Conservation (phyloP, 768 basidiomycete species). For the Lactarius trivialis region DNA sequence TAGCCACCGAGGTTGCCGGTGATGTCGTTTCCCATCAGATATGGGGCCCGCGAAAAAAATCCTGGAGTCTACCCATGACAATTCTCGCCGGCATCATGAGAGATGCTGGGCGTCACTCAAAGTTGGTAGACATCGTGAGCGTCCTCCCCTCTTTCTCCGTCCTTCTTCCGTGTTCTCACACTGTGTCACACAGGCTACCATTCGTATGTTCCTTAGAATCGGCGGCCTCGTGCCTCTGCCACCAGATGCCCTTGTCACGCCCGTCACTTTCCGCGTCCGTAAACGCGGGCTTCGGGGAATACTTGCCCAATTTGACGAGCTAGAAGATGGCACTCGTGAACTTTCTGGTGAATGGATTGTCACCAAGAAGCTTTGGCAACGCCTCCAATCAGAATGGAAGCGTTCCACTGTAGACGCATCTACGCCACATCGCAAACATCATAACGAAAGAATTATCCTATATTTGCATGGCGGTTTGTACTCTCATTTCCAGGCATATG, state of each 20-base stretch:
- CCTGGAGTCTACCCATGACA: slow-evolving; percentile 96
- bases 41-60: slow-evolving; percentile 80
- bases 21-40: slow-evolving; percentile 76
- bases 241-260: slow-evolving; percentile 89
- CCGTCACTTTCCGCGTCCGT: slow-evolving; percentile 83
- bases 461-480: slow-evolving; percentile 86
- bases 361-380: slow-evolving; percentile 85
- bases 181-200: slow-evolving; percentile 33
- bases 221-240: slow-evolving; percentile 80
- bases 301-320: slow-evolving; percentile 62
- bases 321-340: slow-evolving; percentile 73
- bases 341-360: slow-evolving; percentile 96
- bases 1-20: slow-evolving; percentile 43
- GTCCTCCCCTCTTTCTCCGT: neutral
- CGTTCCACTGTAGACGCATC: slow-evolving; percentile 3
- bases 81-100: slow-evolving; percentile 80
- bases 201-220: slow-evolving; percentile 66
- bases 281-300: slow-evolving; percentile 72
- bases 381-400: slow-evolving; percentile 78
- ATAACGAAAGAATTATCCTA: slow-evolving; percentile 75
- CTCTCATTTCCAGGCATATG: neutral
- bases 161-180: neutral
- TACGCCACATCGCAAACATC: slow-evolving; percentile 32
- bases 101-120: slow-evolving; percentile 72
- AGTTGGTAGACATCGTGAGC: slow-evolving; percentile 76